Evolutionary conservation across 1,284 basidiomycete species (phyloP).

Genomic region (Puccinia triticina): DNA sequence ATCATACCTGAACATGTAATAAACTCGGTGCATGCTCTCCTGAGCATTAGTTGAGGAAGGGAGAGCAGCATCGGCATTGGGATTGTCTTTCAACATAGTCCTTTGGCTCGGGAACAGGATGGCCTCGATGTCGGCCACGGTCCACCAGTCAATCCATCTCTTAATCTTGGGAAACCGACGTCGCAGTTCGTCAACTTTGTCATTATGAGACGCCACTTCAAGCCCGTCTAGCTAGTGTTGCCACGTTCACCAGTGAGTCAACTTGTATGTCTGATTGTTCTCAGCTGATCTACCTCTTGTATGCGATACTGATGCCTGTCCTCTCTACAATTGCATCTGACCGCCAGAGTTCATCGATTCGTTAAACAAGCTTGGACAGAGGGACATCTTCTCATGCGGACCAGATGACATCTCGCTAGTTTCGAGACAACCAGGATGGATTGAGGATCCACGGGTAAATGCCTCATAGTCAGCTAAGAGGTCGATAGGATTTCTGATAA

Average conservation of each 20-base stretch:
- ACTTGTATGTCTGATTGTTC: not conserved
- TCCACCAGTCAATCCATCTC: too few relatives aligned
- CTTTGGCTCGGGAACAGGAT: too few relatives aligned
- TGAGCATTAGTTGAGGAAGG: too few relatives aligned
- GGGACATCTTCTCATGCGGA: constrained; percentile 28
- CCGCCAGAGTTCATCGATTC: constrained; percentile 35
- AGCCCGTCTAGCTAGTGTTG: constrained; percentile 20
- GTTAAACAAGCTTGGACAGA: constrained; percentile 33
- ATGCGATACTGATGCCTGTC: not conserved
- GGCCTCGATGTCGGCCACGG: too few relatives aligned
- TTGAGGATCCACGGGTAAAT: constrained; percentile 41
- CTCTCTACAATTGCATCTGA: not conserved
- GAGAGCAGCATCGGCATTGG: too few relatives aligned
- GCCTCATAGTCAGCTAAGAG: not conserved
- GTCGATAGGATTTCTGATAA: not conserved
- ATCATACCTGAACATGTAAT: too few relatives aligned
- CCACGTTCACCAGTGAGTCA: constrained; percentile 46
- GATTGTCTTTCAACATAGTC: too few relatives aligned
- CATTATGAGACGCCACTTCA: too few relatives aligned
- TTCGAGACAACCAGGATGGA: constrained; percentile 45
- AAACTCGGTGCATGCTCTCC: too few relatives aligned
- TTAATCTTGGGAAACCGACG: too few relatives aligned
- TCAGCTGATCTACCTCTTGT: not conserved
- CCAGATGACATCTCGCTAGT: constrained; percentile 18
- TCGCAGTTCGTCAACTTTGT: too few relatives aligned